Percentiles rank a stretch among this genome's conserved stretches.
Evolutionary conservation across 352 stramenopile genomes (phyloP).

Genomic region (Globisporangium recalcitrans): DNA sequence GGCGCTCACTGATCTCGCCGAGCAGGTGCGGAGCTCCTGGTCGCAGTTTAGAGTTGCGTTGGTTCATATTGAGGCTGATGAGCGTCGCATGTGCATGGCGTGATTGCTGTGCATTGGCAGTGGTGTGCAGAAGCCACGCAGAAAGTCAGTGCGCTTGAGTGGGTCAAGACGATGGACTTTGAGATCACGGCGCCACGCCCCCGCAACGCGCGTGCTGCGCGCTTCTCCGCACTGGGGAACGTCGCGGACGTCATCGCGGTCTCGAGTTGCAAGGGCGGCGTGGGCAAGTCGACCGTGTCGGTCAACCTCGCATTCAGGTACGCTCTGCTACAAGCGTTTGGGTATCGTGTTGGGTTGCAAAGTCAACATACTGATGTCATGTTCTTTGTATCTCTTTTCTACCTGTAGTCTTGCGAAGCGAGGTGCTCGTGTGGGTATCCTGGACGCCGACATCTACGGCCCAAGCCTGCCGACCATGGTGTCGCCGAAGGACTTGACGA

Average conservation of each 20-base stretch:
- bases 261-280: constrained; percentile 95
- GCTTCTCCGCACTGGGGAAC: constrained; percentile 75
- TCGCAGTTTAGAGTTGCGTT: not conserved
- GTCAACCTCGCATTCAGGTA: constrained; percentile 97
- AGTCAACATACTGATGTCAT: not conserved
- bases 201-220: constrained; percentile 57
- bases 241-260: constrained; percentile 88
- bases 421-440: constrained; percentile 94
- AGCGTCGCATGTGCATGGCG: not conserved
- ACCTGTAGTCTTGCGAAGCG: constrained; percentile 72
- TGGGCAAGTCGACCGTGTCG: constrained; percentile 98
- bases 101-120: constrained; percentile 23
- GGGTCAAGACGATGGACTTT: constrained; percentile 68
- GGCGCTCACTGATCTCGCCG: constrained; percentile 58
- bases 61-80: not conserved
- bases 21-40: constrained; percentile 37
- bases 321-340: no score
- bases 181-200: constrained; percentile 56
- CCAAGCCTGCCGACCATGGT: constrained; percentile 97
- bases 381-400: not conserved
- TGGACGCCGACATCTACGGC: constrained; percentile 99
- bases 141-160: constrained; percentile 55
- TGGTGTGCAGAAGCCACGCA: constrained; percentile 57
- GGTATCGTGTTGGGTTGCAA: not conserved
- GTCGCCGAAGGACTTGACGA: constrained; percentile 55